Evolutionary conservation across 331 rosid genomes (phyloP).

Genomic region (Acacia pycnantha): DNA sequence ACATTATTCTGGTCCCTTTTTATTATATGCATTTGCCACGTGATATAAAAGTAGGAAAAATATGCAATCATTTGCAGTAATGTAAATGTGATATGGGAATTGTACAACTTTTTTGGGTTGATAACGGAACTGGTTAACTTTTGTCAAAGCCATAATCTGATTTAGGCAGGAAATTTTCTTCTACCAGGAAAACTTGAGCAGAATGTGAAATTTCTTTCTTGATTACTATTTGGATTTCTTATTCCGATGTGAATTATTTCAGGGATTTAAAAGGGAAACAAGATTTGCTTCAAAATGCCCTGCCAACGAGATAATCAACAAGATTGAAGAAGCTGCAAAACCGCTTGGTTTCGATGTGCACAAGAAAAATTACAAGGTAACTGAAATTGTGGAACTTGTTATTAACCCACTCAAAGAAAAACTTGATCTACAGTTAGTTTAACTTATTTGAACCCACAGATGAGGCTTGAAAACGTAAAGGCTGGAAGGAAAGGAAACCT

Average conservation of each 20-base stretch:
- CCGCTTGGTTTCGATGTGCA: slow-evolving; percentile 98
- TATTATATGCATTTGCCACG: not conserved
- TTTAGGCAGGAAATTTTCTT: not conserved
- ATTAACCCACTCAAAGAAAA: not conserved
- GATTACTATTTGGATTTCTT: not conserved
- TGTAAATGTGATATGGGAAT: not conserved
- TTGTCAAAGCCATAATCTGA: not conserved
- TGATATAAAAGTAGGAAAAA: not conserved
- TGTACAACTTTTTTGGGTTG: not conserved
- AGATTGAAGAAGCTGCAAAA: slow-evolving; percentile 96
- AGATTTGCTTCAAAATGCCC: slow-evolving; percentile 89
- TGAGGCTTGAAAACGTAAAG: slow-evolving; percentile 91
- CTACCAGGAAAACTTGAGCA: not conserved
- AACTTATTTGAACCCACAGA: slow-evolving; percentile 38
- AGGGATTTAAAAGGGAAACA: slow-evolving; percentile 95
- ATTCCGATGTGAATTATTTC: slow-evolving; percentile 20
- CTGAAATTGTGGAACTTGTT: slow-evolving; percentile 20
- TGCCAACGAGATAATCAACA: slow-evolving; percentile 82
- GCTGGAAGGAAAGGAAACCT: slow-evolving; percentile 99
- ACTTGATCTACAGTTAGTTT: not conserved
- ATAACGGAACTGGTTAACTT: not conserved
- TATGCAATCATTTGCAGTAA: not conserved
- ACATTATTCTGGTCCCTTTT: not conserved
- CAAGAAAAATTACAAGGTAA: slow-evolving; percentile 92
- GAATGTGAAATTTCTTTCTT: not conserved